Conservation (phyloP, 169 alveolate species). For the Plasmodium gaboni region DNA sequence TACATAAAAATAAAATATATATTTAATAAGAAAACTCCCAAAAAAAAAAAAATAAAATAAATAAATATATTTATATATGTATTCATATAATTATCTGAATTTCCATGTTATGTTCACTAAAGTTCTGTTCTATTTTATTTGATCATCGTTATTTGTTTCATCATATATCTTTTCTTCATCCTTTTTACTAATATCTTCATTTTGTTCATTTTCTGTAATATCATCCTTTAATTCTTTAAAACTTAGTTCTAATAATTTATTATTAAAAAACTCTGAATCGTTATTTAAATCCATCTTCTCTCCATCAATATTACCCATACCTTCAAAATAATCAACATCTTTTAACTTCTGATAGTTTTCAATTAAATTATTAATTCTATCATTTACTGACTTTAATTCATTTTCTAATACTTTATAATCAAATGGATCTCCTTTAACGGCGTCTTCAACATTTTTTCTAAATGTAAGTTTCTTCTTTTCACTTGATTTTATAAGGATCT, state of each 20-base stretch:
- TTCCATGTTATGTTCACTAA: no score
- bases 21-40: no score
- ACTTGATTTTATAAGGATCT: slow-evolving; percentile 38
- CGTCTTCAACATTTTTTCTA: slow-evolving; percentile 69
- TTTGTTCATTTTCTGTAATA: slow-evolving; percentile 15
- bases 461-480: slow-evolving; percentile 62
- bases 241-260: slow-evolving; percentile 36
- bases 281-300: slow-evolving; percentile 22
- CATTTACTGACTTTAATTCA: slow-evolving; percentile 51
- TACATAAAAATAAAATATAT: no score
- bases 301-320: slow-evolving; percentile 7
- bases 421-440: slow-evolving; percentile 56
- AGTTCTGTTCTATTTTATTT: background rate
- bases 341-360: slow-evolving; percentile 52
- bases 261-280: slow-evolving; percentile 56
- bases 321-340: slow-evolving; percentile 35
- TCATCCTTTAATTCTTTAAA: slow-evolving; percentile 49
- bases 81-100: no score
- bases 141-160: background rate
- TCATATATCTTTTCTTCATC: slow-evolving; percentile 14
- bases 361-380: slow-evolving; percentile 48
- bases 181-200: slow-evolving; percentile 8
- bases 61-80: no score
- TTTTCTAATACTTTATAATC: slow-evolving; percentile 56
- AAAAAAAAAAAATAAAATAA: no score